Percentiles rank a stretch among this genome's conserved stretches.
These are phyloP conservation scores for Annulohypoxylon maeteangense DNA, from an alignment of 495 filamentous ascomycete species.

Conservation along the genomic window DNA sequence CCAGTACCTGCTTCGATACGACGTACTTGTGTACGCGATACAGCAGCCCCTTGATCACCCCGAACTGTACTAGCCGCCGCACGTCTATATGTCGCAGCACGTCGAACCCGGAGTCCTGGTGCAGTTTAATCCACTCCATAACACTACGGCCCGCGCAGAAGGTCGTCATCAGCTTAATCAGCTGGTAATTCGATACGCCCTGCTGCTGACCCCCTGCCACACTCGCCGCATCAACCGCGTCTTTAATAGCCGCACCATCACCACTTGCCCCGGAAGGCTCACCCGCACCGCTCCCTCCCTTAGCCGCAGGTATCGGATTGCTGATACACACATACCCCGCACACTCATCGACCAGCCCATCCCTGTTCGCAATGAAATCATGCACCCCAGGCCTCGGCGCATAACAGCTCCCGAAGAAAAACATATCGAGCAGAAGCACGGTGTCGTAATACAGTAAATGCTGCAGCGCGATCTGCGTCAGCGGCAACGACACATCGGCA, in stretches of 20 bases:
- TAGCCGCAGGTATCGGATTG: constrained; percentile 11
- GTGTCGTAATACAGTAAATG: constrained; percentile 93
- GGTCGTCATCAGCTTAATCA: constrained; percentile 79
- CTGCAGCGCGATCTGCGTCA: constrained; percentile 83
- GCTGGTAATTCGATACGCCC: constrained; percentile 59
- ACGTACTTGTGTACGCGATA: constrained; percentile 95
- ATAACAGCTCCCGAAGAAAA: constrained; percentile 91
- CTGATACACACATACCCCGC: constrained; percentile 74
- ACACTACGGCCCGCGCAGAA: constrained; percentile 82
- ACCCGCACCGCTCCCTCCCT: background rate
- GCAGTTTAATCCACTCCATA: constrained; percentile 80
- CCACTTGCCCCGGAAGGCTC: background rate
- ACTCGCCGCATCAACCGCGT: constrained; percentile 5
- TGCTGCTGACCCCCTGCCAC: constrained; percentile 38
- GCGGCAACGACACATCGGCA: constrained; percentile 84
- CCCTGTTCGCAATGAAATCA: constrained; percentile 73
- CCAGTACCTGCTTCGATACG: constrained; percentile 67
- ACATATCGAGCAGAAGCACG: constrained; percentile 87
- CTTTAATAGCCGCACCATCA: too few relatives aligned
- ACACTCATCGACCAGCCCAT: constrained; percentile 84
- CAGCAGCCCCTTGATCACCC: constrained; percentile 93
- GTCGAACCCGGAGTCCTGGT: constrained; percentile 66
- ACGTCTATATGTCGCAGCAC: constrained; percentile 81
- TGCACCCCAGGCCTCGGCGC: constrained; percentile 80
- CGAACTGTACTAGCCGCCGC: constrained; percentile 91